Evolutionary conservation across 495 filamentous ascomycete species (phyloP).

Genomic region (Darksidea phi): DNA sequence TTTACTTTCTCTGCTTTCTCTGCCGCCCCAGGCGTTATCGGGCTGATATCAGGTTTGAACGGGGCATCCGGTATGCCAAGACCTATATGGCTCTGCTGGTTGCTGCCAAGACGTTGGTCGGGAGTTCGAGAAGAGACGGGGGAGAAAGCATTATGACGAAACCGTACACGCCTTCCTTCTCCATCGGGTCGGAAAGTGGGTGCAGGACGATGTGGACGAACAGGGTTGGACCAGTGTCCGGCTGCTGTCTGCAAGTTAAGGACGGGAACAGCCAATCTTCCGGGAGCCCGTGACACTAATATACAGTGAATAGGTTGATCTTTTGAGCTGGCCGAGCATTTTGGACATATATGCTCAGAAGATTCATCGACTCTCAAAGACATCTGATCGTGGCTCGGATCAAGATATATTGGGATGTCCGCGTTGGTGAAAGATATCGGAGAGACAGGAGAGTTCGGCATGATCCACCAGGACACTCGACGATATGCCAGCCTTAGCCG

Average conservation of each 20-base stretch:
- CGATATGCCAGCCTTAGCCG: too few species aligned
- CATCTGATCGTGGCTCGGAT: background rate
- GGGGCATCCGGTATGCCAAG: conserved; percentile 10
- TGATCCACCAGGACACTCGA: background rate
- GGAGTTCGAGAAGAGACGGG: conserved; percentile 6
- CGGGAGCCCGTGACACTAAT: background rate
- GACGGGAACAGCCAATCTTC: background rate
- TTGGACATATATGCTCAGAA: conserved; percentile 6
- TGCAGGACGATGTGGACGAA: background rate
- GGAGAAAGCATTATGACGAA: conserved; percentile 16
- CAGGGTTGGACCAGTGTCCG: background rate
- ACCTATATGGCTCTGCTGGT: conserved; percentile 3
- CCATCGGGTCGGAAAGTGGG: background rate
- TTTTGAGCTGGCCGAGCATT: conserved; percentile 5
- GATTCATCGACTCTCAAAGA: background rate
- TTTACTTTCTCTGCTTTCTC: conserved; percentile 1
- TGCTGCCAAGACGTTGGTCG: background rate
- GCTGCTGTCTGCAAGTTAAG: conserved; percentile 2
- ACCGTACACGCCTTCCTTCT: conserved; percentile 4
- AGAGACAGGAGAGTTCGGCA: background rate
- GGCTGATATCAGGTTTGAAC: conserved; percentile 4
- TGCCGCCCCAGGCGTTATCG: conserved; percentile 11
- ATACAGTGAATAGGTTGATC: conserved; percentile 18
- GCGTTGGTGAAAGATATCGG: background rate
- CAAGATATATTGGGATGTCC: background rate